Conservation (phyloP, 805 yeast genomes). For the Cyberlindnera japonica region DNA sequence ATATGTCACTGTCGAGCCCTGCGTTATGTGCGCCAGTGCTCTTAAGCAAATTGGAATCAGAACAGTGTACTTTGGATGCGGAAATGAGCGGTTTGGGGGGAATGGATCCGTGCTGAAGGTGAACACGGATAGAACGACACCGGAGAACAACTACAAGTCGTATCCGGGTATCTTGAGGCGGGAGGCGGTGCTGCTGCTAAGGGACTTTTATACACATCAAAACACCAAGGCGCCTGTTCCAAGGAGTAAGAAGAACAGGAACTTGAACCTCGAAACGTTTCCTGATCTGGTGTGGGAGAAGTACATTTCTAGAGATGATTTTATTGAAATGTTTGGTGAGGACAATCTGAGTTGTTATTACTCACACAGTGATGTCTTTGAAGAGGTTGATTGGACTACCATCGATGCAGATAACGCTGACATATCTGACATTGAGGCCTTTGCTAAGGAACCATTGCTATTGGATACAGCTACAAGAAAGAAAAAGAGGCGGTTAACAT, state of each 20-base stretch:
- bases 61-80: slow-evolving; percentile 84
- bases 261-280: slow-evolving; percentile 49
- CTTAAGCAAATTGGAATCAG: slow-evolving; percentile 73
- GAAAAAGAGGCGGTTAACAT: slow-evolving; percentile 10
- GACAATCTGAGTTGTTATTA: slow-evolving; percentile 10
- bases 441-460: slow-evolving; percentile 8
- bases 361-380: slow-evolving; percentile 17
- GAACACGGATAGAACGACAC: slow-evolving; percentile 40
- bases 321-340: slow-evolving; percentile 39
- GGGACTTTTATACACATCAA: slow-evolving; percentile 82
- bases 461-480: slow-evolving; percentile 5
- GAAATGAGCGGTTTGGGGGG: slow-evolving; percentile 94
- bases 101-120: slow-evolving; percentile 80
- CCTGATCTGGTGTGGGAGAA: slow-evolving; percentile 56
- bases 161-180: slow-evolving; percentile 76
- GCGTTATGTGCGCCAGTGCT: slow-evolving; percentile 96
- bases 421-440: slow-evolving; percentile 22
- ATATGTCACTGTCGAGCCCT: slow-evolving; percentile 96
- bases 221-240: slow-evolving; percentile 85
- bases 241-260: slow-evolving; percentile 66
- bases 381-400: slow-evolving; percentile 15
- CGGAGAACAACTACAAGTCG: slow-evolving; percentile 40
- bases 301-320: slow-evolving; percentile 50
- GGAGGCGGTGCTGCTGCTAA: slow-evolving; percentile 77
- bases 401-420: slow-evolving; percentile 18